phyloP scores from a whole-genome alignment of 75 land plant genomes.

The Pinus tabuliformis region DNA sequence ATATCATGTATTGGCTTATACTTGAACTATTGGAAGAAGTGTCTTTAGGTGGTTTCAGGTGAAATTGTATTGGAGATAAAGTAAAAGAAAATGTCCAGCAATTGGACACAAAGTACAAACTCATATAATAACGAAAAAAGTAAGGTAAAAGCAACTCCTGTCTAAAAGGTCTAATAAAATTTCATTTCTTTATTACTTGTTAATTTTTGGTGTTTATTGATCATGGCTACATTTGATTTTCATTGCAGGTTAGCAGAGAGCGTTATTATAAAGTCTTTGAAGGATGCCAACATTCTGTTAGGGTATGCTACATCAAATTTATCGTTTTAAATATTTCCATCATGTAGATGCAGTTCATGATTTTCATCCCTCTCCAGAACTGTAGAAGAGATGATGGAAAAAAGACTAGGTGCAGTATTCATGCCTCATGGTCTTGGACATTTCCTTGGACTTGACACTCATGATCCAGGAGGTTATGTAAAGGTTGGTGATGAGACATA shows the following conservation, averaged over 20 bases:
- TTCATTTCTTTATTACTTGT: no score
- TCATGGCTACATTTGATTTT: neutral
- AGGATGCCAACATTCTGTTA: conserved; percentile 27
- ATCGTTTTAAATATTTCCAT: conserved; percentile 2
- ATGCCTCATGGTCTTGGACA: conserved; percentile 99
- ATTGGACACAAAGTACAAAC: no score
- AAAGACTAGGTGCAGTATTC: conserved; percentile 85
- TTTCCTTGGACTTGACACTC: conserved; percentile 95
- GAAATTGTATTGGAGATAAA: no score
- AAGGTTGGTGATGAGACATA: conserved; percentile 32
- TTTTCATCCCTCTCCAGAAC: conserved; percentile 27
- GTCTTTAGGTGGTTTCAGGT: no score
- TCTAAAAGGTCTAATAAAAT: no score
- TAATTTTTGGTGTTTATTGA: neutral
- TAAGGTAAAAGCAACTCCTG: no score
- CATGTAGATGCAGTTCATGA: neutral
- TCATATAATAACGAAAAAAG: no score
- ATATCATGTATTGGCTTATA: no score
- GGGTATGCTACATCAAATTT: conserved; percentile 40
- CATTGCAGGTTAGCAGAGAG: conserved; percentile 75
- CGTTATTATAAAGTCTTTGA: conserved; percentile 57
- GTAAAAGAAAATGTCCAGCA: no score
- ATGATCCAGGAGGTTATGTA: conserved; percentile 94
- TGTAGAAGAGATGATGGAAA: conserved; percentile 78
- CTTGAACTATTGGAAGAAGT: no score